A percentile compares a stretch with the other conserved stretches of the same genome.
These are phyloP conservation scores for Diplosphaera chodatii DNA, from an alignment of 139 green algal species.

Conservation along the genomic window DNA sequence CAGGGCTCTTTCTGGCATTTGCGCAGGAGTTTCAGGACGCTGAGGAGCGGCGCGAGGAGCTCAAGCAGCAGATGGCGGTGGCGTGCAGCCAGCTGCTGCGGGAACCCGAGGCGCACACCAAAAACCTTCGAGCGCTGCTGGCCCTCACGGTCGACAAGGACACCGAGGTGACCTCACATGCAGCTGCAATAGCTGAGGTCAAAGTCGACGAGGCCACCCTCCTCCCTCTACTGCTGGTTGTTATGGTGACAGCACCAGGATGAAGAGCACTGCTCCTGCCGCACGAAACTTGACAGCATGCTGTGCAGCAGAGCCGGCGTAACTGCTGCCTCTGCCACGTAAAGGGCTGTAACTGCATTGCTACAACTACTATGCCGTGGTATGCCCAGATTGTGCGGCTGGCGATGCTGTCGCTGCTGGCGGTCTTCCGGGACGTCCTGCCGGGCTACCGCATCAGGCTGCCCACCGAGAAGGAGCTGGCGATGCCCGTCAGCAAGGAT, in stretches of 20 bases:
- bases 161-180: constrained; percentile 8
- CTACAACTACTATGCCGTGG: too few relatives aligned
- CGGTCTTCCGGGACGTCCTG: constrained; percentile 82
- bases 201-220: too few relatives aligned
- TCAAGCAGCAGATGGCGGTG: constrained; percentile 63
- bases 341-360: too few relatives aligned
- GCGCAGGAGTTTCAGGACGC: constrained; percentile 24
- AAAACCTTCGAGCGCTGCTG: constrained; percentile 30
- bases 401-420: constrained; percentile 70
- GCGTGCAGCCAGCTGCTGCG: constrained; percentile 61
- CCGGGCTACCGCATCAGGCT: constrained; percentile 80
- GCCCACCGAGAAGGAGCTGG: constrained; percentile 59
- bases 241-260: too few relatives aligned
- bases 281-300: too few relatives aligned
- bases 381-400: constrained; percentile 62
- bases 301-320: too few relatives aligned
- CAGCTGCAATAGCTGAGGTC: too few relatives aligned
- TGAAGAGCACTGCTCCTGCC: too few relatives aligned
- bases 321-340: too few relatives aligned
- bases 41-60: constrained; percentile 30
- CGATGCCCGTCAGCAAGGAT: constrained; percentile 71
- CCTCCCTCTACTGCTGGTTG: too few relatives aligned
- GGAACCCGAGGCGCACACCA: constrained; percentile 57
- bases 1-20: too few relatives aligned
- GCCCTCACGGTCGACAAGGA: constrained; percentile 28